Base-by-base conservation (phyloP, 1,284 basidiomycete species). In the Leccinum pseudoinsigne region DNA sequence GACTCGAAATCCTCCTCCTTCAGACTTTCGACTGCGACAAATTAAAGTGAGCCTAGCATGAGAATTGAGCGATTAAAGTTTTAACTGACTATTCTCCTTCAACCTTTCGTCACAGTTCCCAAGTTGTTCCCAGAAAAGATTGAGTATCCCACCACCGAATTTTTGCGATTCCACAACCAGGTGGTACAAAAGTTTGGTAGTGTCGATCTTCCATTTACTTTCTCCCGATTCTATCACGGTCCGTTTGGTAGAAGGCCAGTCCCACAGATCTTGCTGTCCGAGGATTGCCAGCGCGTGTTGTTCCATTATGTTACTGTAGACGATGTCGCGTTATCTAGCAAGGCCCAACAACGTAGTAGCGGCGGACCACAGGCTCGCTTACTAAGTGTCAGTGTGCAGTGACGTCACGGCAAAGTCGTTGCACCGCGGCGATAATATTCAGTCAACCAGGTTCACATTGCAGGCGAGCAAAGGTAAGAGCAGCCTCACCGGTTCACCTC, bases 151-250 rank as follows among this genome's bases (percentile, higher is more conserved):
- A 11, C 63, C 50, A 31, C 62, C 50, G 7, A 61, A 12, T 21
- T 5, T 40, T 50, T 65, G 63, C 3, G 62, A 64, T 50, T 61
- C 62, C 23, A 28, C 5, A 6, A 66, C 47, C 5, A 63, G 9
- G 38, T n/a, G 7, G 54, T 66, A 62, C n/a, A 55, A 36, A 34
- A 55, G 16, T 54, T 54, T 54, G 8, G 42, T 2, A 26, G 50
- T 51, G 50, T 14, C 14, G 14, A 12, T 14, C 50, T 51, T 10
- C 21, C 6, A 51, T 9, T 26, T 26, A 1, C 50, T 16, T 51
- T 51, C 12, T 11, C 42, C 6, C 12, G 10, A 45, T 45, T 45
- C n/a, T n/a, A 18, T 9, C 31, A 34, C 31, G n/a, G n/a, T 45
- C n/a, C n/a, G 42, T 45, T 18, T 45, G 42, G 42, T 45, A 18